Evolutionary conservation across 163 green algal genomes (phyloP).

Genomic region (Chlamydomonas reinhardtii): DNA sequence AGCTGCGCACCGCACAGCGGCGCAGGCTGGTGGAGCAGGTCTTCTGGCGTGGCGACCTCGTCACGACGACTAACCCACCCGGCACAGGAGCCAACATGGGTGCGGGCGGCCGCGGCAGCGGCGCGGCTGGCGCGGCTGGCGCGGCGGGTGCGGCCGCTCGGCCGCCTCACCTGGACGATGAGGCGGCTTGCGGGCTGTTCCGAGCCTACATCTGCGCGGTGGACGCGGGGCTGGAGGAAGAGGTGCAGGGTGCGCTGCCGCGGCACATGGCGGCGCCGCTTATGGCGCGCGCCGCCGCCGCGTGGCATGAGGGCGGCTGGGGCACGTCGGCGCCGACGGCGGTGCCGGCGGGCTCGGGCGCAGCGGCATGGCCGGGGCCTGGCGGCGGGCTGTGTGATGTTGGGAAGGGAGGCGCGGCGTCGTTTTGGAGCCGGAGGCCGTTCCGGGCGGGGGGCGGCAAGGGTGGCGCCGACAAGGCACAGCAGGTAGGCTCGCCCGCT

Average conservation of each 20-base stretch:
- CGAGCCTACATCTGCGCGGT: not conserved
- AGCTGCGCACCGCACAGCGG: no score
- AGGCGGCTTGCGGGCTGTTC: no score
- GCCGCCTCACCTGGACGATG: not conserved
- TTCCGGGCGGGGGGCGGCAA: no score
- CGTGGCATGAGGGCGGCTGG: conserved; percentile 11
- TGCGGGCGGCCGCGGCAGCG: no score
- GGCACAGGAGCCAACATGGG: not conserved
- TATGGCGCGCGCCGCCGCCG: not conserved
- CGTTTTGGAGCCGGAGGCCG: no score
- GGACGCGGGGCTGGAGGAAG: not conserved
- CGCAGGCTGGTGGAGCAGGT: no score
- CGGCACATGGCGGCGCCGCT: not conserved
- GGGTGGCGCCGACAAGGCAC: no score
- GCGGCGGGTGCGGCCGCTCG: not conserved
- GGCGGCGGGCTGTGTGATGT: not conserved
- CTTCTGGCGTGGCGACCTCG: no score
- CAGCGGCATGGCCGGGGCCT: not conserved
- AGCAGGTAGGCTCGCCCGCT: no score
- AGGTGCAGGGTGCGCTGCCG: not conserved
- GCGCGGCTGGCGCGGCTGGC: no score
- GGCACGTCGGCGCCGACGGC: not conserved
- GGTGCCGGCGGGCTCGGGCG: not conserved
- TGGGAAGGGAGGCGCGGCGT: not conserved
- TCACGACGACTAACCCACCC: no score